A percentile compares a stretch with the other conserved stretches of the same genome.
Conservation (phyloP, 805 yeast genomes). For the Komagataella ulmi region DNA sequence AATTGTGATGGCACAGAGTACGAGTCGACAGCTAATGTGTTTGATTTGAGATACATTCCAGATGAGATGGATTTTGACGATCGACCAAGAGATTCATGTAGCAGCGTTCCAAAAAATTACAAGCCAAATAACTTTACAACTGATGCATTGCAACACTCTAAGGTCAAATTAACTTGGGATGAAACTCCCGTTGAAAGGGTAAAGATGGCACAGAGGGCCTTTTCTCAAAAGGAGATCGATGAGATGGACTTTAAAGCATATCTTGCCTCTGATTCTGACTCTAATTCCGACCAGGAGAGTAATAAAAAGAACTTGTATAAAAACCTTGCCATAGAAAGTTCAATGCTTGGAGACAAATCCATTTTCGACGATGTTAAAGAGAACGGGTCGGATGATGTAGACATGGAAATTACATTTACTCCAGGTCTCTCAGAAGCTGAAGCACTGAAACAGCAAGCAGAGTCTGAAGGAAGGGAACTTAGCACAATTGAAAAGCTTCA, state of each 20-base stretch:
- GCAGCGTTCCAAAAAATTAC: constrained; percentile 61
- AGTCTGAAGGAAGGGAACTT: constrained; percentile 35
- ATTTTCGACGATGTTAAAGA: constrained; percentile 17
- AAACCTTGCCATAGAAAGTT: constrained; percentile 33
- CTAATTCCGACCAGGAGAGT: constrained; percentile 32
- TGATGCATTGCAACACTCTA: constrained; percentile 92
- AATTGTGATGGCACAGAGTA: constrained; percentile 92
- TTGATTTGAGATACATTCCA: constrained; percentile 87
- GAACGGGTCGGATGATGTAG: constrained; percentile 40
- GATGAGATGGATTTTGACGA: constrained; percentile 84
- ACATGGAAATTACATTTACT: constrained; percentile 91
- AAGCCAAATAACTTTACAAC: constrained; percentile 76
- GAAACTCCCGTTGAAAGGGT: constrained; percentile 90
- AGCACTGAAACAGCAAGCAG: constrained; percentile 16
- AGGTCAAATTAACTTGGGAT: constrained; percentile 95
- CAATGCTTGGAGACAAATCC: constrained; percentile 19
- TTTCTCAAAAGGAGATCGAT: constrained; percentile 78
- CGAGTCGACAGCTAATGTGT: constrained; percentile 89
- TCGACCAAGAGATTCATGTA: constrained; percentile 62
- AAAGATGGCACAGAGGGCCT: constrained; percentile 64
- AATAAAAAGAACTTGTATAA: constrained; percentile 45
- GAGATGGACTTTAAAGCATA: constrained; percentile 90
- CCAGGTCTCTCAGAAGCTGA: constrained; percentile 56
- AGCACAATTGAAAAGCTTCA: constrained; percentile 64
- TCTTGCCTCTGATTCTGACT: constrained; percentile 67